A percentile compares a stretch with the other conserved stretches of the same genome.
phyloP scores from a whole-genome alignment of 1,284 basidiomycete genomes.

The Ustilago curta region DNA sequence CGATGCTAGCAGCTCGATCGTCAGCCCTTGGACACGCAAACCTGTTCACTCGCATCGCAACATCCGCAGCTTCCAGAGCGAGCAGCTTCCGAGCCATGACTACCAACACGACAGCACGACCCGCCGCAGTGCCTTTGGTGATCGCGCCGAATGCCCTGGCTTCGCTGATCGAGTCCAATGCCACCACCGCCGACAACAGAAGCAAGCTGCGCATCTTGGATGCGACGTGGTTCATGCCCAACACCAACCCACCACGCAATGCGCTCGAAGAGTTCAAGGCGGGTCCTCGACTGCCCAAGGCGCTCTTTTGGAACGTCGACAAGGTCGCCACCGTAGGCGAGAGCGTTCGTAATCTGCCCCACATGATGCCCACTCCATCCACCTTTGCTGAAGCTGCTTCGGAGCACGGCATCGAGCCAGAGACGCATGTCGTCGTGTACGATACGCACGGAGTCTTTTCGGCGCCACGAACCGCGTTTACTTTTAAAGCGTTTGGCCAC shows the following conservation, averaged over 20 bases:
- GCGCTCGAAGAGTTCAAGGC: conserved; percentile 76
- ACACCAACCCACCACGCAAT: conserved; percentile 75
- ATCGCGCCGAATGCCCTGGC: conserved; percentile 49
- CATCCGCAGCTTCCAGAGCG: not conserved
- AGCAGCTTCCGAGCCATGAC: conserved; percentile 25
- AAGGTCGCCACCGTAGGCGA: conserved; percentile 71
- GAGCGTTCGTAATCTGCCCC: conserved; percentile 74
- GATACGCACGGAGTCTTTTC: conserved; percentile 69
- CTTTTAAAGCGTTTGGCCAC: conserved; percentile 64
- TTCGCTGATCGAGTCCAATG: conserved; percentile 25
- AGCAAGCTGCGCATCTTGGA: conserved; percentile 72
- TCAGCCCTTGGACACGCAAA: not conserved
- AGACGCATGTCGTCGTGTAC: conserved; percentile 89
- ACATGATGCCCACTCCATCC: conserved; percentile 87
- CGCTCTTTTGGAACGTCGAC: conserved; percentile 86
- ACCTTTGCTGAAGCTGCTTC: conserved; percentile 84
- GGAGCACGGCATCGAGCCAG: conserved; percentile 79
- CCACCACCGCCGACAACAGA: conserved; percentile 7
- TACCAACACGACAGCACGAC: conserved; percentile 36
- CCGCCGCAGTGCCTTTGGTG: conserved; percentile 43
- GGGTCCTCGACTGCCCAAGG: conserved; percentile 78
- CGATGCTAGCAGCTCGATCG: conserved; percentile 19
- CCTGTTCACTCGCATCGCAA: conserved; percentile 6
- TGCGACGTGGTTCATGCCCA: conserved; percentile 89
- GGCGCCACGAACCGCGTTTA: conserved; percentile 59